These are phyloP conservation scores for Fusarium annulatum DNA, from an alignment of 2,329 filamentous ascomycete species.

Conservation along the genomic window DNA sequence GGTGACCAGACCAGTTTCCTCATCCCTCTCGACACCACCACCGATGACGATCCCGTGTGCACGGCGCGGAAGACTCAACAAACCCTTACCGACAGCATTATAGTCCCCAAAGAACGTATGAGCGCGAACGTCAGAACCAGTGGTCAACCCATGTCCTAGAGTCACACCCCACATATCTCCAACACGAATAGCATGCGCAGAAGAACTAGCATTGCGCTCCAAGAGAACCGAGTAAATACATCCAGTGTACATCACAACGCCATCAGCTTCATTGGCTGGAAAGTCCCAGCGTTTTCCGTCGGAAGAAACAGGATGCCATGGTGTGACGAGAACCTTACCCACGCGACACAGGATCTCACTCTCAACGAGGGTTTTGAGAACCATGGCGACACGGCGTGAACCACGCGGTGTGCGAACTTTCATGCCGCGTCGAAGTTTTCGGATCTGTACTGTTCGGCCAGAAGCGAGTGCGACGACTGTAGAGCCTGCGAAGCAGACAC, in stretches of 20 bases:
- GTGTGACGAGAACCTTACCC: conserved; percentile 62
- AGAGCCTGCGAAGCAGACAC: conserved; percentile 65
- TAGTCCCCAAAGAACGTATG: conserved; percentile 68
- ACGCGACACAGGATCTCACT: conserved; percentile 58
- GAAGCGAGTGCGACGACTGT: conserved; percentile 59
- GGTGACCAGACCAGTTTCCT: conserved; percentile 53
- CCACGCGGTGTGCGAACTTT: conserved; percentile 63
- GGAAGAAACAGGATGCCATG: conserved; percentile 67
- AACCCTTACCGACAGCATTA: conserved; percentile 52
- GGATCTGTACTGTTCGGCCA: conserved; percentile 54
- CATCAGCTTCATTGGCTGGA: conserved; percentile 53
- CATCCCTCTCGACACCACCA: conserved; percentile 54
- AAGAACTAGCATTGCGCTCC: conserved; percentile 55
- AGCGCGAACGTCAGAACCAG: conserved; percentile 52
- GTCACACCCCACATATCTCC: conserved; percentile 65
- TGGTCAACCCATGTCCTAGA: conserved; percentile 65
- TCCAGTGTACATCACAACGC: conserved; percentile 58
- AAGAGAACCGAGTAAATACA: conserved; percentile 68
- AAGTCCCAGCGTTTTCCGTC: conserved; percentile 58
- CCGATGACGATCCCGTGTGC: conserved; percentile 57
- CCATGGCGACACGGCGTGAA: conserved; percentile 58
- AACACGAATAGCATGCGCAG: conserved; percentile 63
- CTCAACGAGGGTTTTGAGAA: conserved; percentile 62
- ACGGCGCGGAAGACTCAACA: conserved; percentile 51
- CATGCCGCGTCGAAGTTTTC: conserved; percentile 58